A percentile compares a stretch with the other conserved stretches of the same genome.
These are phyloP conservation scores for Pythium pyrilobum DNA, from an alignment of 352 stramenopile genomes.

Conservation along the genomic window DNA sequence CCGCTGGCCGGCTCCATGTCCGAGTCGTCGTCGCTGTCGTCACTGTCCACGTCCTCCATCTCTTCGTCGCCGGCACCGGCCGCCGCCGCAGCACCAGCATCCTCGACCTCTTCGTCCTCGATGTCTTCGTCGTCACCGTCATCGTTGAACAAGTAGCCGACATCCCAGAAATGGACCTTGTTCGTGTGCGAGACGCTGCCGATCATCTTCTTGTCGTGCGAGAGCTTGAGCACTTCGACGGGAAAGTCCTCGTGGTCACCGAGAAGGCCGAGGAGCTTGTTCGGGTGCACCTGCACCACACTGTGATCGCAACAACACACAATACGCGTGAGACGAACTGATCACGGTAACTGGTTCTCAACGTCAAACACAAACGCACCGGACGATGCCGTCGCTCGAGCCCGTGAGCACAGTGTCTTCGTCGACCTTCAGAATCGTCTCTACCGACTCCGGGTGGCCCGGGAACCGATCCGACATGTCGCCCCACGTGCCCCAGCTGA, in stretches of 20 bases:
- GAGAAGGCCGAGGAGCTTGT: slow-evolving; percentile 95
- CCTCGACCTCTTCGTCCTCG: slow-evolving; percentile 39
- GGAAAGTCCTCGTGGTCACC: slow-evolving; percentile 95
- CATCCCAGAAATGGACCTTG: slow-evolving; percentile 95
- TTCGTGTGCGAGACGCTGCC: slow-evolving; percentile 93
- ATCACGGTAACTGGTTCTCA: neutral
- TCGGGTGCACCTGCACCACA: slow-evolving; percentile 94
- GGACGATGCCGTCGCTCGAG: slow-evolving; percentile 94
- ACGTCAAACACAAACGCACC: slow-evolving; percentile 33
- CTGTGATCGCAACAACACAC: slow-evolving; percentile 19
- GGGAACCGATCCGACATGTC: slow-evolving; percentile 96
- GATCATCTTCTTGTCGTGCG: slow-evolving; percentile 86
- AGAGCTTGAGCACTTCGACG: slow-evolving; percentile 89
- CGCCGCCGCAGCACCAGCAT: slow-evolving; percentile 12
- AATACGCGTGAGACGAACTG: neutral
- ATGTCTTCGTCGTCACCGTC: slow-evolving; percentile 67
- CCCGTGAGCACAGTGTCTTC: slow-evolving; percentile 96
- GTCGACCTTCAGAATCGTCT: slow-evolving; percentile 94
- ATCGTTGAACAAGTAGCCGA: slow-evolving; percentile 89
- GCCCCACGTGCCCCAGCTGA: slow-evolving; percentile 94
- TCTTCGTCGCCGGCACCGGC: slow-evolving; percentile 34
- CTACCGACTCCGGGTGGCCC: slow-evolving; percentile 92
- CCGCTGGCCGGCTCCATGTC: slow-evolving; percentile 27
- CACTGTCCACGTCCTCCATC: slow-evolving; percentile 86
- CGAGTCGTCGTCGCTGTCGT: slow-evolving; percentile 62